phyloP scores from a whole-genome alignment of 495 filamentous ascomycete genomes.

The Aspergillus avenaceus region DNA sequence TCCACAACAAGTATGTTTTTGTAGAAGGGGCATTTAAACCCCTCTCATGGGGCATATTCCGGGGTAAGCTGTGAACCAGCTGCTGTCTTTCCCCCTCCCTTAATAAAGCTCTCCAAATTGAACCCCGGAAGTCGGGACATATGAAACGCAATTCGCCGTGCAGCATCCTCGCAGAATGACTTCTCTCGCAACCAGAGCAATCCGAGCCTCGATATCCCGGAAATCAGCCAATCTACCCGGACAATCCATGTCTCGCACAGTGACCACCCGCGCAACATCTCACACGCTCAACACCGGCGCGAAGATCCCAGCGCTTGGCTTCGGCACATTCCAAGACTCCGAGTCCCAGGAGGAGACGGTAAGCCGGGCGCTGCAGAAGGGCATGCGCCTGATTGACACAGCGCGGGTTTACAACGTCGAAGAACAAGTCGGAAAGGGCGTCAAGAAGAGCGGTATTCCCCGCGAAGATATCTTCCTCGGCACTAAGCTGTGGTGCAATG shows the following conservation, averaged over 20 bases:
- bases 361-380: slow-evolving; percentile 36
- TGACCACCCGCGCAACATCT: slow-evolving; percentile 1
- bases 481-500: slow-evolving; percentile 65
- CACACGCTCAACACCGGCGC: slow-evolving; percentile 39
- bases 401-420: slow-evolving; percentile 29
- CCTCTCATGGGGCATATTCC: no score
- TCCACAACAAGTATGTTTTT: no score
- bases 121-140: no score
- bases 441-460: slow-evolving; percentile 10
- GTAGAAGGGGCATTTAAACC: no score
- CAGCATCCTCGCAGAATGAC: no score
- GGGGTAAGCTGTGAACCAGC: no score
- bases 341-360: slow-evolving; percentile 40
- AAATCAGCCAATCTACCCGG: no score
- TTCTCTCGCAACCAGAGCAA: no score
- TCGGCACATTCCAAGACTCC: slow-evolving; percentile 42
- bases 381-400: slow-evolving; percentile 57
- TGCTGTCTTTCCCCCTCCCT: no score
- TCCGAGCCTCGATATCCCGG: no score
- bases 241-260: background rate
- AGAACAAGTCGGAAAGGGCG: slow-evolving; percentile 6
- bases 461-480: slow-evolving; percentile 56
- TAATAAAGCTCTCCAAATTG: no score
- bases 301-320: slow-evolving; percentile 36
- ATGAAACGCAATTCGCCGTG: no score